Base-by-base conservation (phyloP, 176 grass and related monocot species). In the Aegilops bicornis region DNA sequence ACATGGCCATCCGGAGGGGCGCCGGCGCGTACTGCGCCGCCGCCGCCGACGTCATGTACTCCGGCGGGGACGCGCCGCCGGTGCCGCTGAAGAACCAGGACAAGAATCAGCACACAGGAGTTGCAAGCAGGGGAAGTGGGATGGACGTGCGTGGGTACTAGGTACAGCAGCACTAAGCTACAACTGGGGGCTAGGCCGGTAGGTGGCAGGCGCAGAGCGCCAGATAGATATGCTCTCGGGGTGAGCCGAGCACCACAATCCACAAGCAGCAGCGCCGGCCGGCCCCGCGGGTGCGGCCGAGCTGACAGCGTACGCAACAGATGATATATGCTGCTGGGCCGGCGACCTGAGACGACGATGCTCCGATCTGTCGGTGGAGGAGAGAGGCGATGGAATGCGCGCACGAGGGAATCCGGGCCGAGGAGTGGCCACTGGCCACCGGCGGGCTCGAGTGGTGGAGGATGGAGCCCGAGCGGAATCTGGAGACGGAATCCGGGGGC, bases 1-100 rank as follows among this genome's bases (percentile, higher is more conserved):
- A 98, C 32, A 91, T 64, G 35, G 89, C 97, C 65, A 97, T 97
- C 71, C 87, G 71, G 78, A 89, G 52, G 0, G 90, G 91, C 52
- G 81, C 81, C 45, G 74, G 74, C 66, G 85, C 90, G 25, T 90
- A 97, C 73, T 96, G 97, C 89, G 87, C 63, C 43, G 43, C 43
- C 12, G 43, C 43, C 0, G 43, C 43, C 56, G 92, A 89, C 22
- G 92, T 89, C 97, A 93, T 92, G 88, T 62, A 90, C 89, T 87
- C 89, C 70, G 97, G 89, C 86, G 76, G 81, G 2, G 89, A 31
- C 3, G 76, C 13, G 85, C 76, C 47, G 76, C 80, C 87, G 93
- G 47, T 76, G 69, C 83, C 76, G 27, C 83, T 62, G 31, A 4
- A 6, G 16, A 75, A 73, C 9, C 43, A 43, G n/a, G 20, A 82